These are phyloP conservation scores for Terana coerulea DNA, from an alignment of 768 basidiomycete genomes.

Conservation along the genomic window DNA sequence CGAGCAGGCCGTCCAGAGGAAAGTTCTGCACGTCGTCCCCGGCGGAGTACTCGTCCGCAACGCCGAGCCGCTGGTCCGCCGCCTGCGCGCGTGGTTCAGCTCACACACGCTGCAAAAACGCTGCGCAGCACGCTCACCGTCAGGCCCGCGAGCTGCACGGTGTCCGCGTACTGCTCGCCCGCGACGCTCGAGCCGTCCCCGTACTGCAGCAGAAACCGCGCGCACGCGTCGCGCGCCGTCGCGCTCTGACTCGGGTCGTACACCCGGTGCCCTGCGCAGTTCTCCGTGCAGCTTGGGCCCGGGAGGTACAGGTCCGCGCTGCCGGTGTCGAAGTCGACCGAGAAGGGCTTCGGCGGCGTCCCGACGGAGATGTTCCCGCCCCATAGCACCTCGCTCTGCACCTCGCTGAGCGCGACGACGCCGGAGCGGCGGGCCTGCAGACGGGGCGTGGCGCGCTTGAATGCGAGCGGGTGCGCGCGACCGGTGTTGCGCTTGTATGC, in stretches of 20 bases:
- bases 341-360: slow-evolving; percentile 42
- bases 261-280: slow-evolving; percentile 35
- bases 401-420: slow-evolving; percentile 31
- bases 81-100: slow-evolving; percentile 6
- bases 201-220: slow-evolving; percentile 39
- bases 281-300: slow-evolving; percentile 30
- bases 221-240: slow-evolving; percentile 29
- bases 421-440: slow-evolving; percentile 25
- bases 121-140: slow-evolving; percentile 28
- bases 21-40: slow-evolving; percentile 14
- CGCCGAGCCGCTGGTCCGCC: slow-evolving; percentile 18
- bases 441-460: too few species aligned
- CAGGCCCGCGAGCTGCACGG: slow-evolving; percentile 39
- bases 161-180: slow-evolving; percentile 44
- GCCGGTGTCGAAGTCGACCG: slow-evolving; percentile 36
- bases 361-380: slow-evolving; percentile 43
- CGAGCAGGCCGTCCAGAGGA: slow-evolving; percentile 23
- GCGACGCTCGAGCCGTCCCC: slow-evolving; percentile 49
- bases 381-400: slow-evolving; percentile 37
- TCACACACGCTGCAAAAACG: background rate
- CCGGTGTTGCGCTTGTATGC: slow-evolving; percentile 45
- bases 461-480: slow-evolving; percentile 30
- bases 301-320: slow-evolving; percentile 49
- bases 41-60: slow-evolving; percentile 18
- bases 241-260: slow-evolving; percentile 36